Evolutionary conservation across 179 eudicot species (phyloP).

Genomic region (Vitellaria paradoxa): DNA sequence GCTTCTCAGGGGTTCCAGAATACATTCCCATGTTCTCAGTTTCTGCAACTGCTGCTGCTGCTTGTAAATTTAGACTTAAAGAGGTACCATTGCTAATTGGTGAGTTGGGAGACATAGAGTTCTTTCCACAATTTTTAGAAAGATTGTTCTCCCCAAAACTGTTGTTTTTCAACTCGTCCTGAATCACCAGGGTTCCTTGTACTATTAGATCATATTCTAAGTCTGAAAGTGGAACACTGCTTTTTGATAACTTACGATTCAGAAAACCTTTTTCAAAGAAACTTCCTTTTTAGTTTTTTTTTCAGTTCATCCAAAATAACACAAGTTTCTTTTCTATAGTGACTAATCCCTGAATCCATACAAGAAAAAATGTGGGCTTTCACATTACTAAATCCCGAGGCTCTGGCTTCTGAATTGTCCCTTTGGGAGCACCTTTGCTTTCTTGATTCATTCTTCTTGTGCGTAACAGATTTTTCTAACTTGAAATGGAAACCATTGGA

Average conservation of each 20-base stretch:
- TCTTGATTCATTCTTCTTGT: conserved; percentile 3
- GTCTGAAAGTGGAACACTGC: conserved; percentile 16
- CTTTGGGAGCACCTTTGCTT: conserved; percentile 7
- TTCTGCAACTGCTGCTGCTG: conserved; percentile 15
- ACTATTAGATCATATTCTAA: conserved; percentile 13
- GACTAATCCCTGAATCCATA: conserved; percentile 10
- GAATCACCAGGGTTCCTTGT: background rate
- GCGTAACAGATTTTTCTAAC: conserved; percentile 28
- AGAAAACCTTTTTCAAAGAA: conserved; percentile 15
- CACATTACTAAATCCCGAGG: background rate
- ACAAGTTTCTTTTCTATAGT: background rate
- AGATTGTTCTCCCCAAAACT: conserved; percentile 13
- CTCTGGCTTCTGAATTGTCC: conserved; percentile 5
- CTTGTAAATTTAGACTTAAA: conserved; percentile 7
- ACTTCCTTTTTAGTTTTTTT: conserved; percentile 15
- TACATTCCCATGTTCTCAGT: conserved; percentile 10
- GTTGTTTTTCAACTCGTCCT: background rate
- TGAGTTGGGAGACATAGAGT: conserved; percentile 7
- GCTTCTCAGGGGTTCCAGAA: conserved; percentile 12
- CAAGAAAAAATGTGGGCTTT: background rate
- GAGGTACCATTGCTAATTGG: conserved; percentile 8
- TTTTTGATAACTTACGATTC: conserved; percentile 10
- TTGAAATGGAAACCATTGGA: conserved; percentile 26
- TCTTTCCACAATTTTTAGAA: background rate
- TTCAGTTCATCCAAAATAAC: background rate